Evolutionary conservation across 2,329 filamentous ascomycete species (phyloP), one percentile per base, ranked within the genome.

Genomic region (Intubia oerlemansii): DNA sequence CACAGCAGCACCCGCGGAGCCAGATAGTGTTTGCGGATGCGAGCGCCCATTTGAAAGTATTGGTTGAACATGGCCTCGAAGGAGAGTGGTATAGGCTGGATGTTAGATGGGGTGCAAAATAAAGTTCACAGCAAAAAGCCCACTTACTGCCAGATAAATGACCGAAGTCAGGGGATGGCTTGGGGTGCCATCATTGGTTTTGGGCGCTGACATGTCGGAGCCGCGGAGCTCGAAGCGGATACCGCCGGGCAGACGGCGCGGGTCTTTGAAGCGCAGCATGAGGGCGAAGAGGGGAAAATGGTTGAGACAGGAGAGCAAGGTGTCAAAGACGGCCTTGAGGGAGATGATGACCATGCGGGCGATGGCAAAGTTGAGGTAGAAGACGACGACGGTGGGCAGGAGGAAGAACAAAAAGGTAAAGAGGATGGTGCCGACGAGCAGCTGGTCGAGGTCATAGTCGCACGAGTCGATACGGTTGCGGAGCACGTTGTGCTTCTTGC

Each of bases 401-500:
- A 98, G 61, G 48, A 95, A 98, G 53, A 91, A 91, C 2, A 98
- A 64, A 7, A 98, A 58, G 0, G 88, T 95, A 46, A 98, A 98
- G 13, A 98, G 59, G 34, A 98, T 95, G 1, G 88, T 98, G 35
- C 88, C 88, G 7, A 98, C 72, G 6, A 98, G 70, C 4, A 98
- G 66, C 52, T 98, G 90, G 46, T 98, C 88, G 15, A 98, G 66
- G 46, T 95, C 88, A 52, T 98, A 98, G 53, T 95, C 88, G 58
- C 88, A 98, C 26, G 84, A 92, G 48, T 98, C 88, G 43, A 98
- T 95, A 52, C 88, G 82, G 45, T 93, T 92, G 36, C 90, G 77
- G 14, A 98, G 66, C 11, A 98, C 76, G 41, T 98, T 98, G 46
- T 91, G 77, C 50, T 98, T 98, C 56, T 93, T 95, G 33, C 88